Percentiles rank a stretch among this genome's conserved stretches.
Conservation (phyloP, 208 protist species). For the Crithidia mellificae region DNA sequence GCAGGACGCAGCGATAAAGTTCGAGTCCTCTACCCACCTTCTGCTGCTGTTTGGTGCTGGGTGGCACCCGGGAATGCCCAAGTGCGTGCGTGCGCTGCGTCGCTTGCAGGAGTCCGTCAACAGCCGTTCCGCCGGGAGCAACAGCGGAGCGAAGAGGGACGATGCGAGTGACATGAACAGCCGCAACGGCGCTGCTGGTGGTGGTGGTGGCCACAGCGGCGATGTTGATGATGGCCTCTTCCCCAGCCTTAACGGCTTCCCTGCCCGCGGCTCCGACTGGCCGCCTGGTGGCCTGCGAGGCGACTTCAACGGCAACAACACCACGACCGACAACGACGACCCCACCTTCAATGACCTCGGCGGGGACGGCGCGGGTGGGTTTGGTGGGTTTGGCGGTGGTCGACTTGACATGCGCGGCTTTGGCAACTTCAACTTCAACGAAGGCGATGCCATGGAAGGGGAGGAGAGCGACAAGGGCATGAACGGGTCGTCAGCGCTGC, state of each 20-base stretch:
- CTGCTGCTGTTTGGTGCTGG: constrained; percentile 59
- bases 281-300: neutral
- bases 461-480: constrained; percentile 12
- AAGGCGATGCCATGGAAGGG: no score
- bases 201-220: constrained; percentile 3
- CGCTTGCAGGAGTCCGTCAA: constrained; percentile 36
- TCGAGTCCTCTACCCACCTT: constrained; percentile 41
- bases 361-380: neutral
- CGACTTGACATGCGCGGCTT: constrained; percentile 28
- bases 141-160: neutral
- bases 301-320: neutral
- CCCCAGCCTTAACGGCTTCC: constrained; percentile 13
- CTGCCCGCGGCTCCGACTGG: constrained; percentile 3
- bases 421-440: constrained; percentile 14
- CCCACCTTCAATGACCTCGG: neutral
- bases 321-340: neutral
- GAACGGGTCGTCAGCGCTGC: constrained; percentile 5
- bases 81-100: constrained; percentile 37
- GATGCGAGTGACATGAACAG: neutral
- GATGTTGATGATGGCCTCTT: constrained; percentile 22
- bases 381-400: neutral
- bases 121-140: neutral
- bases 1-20: constrained; percentile 15
- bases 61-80: constrained; percentile 61
- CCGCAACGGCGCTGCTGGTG: neutral